phyloP scores from a whole-genome alignment of 345 rosid genomes.

The Capsella bursapastoris region DNA sequence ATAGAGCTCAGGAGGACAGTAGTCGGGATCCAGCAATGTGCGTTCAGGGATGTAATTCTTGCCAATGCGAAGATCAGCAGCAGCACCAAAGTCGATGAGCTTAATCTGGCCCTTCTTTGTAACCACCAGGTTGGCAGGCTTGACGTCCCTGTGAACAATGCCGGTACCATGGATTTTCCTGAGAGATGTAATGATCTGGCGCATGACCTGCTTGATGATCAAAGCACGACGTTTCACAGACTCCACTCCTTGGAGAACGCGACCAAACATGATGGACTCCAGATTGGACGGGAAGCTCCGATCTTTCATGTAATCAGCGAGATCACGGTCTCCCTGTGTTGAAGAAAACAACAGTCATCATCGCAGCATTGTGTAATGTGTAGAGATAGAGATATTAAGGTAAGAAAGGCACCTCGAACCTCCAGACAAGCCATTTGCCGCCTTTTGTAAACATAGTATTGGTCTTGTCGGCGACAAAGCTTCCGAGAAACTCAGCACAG shows the following conservation, averaged over 20 bases:
- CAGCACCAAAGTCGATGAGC: conserved; percentile 97
- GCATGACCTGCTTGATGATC: conserved; percentile 91
- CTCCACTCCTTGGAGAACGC: conserved; percentile 75
- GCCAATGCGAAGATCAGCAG: conserved; percentile 96
- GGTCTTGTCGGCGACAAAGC: conserved; percentile 80
- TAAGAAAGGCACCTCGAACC: conserved; percentile 70
- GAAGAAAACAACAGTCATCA: not conserved
- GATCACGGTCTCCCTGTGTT: conserved; percentile 87
- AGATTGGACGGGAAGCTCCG: conserved; percentile 83
- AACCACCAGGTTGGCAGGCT: conserved; percentile 92
- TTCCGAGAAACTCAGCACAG: conserved; percentile 91
- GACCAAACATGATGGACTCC: conserved; percentile 87
- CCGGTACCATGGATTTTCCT: conserved; percentile 89
- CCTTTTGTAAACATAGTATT: conserved; percentile 67
- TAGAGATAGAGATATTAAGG: not conserved
- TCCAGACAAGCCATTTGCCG: conserved; percentile 99
- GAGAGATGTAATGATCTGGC: conserved; percentile 86
- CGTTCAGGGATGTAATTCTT: conserved; percentile 81
- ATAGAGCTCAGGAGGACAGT: conserved; percentile 90
- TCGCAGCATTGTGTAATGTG: too few relatives aligned
- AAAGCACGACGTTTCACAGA: conserved; percentile 74
- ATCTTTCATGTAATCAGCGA: conserved; percentile 88
- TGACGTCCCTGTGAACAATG: conserved; percentile 92
- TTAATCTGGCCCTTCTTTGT: conserved; percentile 88
- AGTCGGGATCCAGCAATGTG: conserved; percentile 83